Percentiles rank a stretch among this genome's conserved stretches.
These are phyloP conservation scores for Cunninghamia lanceolata DNA, from an alignment of 75 land plant genomes.

Conservation along the genomic window DNA sequence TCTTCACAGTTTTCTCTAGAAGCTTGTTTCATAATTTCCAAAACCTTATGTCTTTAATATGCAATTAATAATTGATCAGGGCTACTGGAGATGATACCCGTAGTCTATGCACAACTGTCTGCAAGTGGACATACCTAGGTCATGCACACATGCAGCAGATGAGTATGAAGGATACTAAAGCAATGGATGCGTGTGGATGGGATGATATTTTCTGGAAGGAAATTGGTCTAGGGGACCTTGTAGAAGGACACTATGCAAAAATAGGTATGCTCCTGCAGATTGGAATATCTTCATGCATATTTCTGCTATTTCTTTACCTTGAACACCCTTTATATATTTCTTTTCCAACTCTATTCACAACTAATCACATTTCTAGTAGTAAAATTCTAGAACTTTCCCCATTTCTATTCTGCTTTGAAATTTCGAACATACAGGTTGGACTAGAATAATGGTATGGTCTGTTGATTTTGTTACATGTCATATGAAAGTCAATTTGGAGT, in stretches of 20 bases:
- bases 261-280: constrained; percentile 57
- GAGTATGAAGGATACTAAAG: constrained; percentile 48
- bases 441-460: neutral
- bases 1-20: no score
- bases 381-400: neutral
- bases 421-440: neutral
- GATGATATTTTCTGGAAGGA: constrained; percentile 99
- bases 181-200: constrained; percentile 97
- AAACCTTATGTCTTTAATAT: neutral
- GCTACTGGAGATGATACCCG: constrained; percentile 98
- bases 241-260: constrained; percentile 94
- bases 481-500: neutral
- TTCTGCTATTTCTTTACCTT: neutral
- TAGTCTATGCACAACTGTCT: constrained; percentile 92
- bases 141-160: constrained; percentile 89
- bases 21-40: no score
- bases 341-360: neutral
- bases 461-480: neutral
- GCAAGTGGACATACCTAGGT: constrained; percentile 97
- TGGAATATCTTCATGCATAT: neutral
- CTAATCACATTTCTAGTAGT: neutral
- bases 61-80: constrained; percentile 31
- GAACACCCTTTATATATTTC: neutral
- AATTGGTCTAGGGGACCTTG: constrained; percentile 92
- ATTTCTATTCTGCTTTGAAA: neutral